A percentile compares a stretch with the other conserved stretches of the same genome.
Evolutionary conservation across 2,329 filamentous ascomycete genomes (phyloP).

Genomic region (Aspergillus unguis): DNA sequence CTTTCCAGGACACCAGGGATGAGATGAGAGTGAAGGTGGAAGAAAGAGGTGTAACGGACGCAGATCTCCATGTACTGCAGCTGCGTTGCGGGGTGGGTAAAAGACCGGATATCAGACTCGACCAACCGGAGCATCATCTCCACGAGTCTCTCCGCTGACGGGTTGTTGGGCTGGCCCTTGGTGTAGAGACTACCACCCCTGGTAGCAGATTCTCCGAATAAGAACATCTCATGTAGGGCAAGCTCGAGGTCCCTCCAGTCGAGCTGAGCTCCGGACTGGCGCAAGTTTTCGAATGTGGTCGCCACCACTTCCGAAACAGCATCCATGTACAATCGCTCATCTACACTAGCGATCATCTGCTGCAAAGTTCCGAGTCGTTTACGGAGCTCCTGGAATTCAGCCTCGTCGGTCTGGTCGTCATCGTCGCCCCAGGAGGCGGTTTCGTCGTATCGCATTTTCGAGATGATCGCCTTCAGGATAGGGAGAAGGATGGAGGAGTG

Average conservation of each 20-base stretch:
- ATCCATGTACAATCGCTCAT: slow-evolving; percentile 84
- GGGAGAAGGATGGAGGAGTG: slow-evolving; percentile 81
- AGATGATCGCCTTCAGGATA: slow-evolving; percentile 85
- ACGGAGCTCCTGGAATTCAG: slow-evolving; percentile 91
- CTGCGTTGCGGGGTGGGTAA: slow-evolving; percentile 85
- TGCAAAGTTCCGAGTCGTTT: slow-evolving; percentile 87
- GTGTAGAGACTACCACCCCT: slow-evolving; percentile 80
- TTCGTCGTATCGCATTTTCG: slow-evolving; percentile 97
- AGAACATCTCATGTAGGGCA: slow-evolving; percentile 89
- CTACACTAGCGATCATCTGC: slow-evolving; percentile 85
- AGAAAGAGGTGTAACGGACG: slow-evolving; percentile 88
- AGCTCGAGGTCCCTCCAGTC: slow-evolving; percentile 96
- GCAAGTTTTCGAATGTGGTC: slow-evolving; percentile 77
- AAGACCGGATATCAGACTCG: slow-evolving; percentile 80
- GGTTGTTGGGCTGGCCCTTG: slow-evolving; percentile 76
- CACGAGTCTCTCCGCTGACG: slow-evolving; percentile 75
- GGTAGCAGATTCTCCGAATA: slow-evolving; percentile 92
- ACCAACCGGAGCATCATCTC: slow-evolving; percentile 97
- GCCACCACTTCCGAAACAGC: slow-evolving; percentile 85
- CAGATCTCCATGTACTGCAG: slow-evolving; percentile 99
- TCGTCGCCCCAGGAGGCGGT: slow-evolving; percentile 91
- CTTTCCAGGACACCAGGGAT: slow-evolving; percentile 86
- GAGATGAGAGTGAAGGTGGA: slow-evolving; percentile 75
- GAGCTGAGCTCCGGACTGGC: slow-evolving; percentile 68
- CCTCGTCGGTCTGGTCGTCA: slow-evolving; percentile 92